Evolutionary conservation across 106 monocot species (phyloP).

Genomic region (Acanthochlamys bracteata): DNA sequence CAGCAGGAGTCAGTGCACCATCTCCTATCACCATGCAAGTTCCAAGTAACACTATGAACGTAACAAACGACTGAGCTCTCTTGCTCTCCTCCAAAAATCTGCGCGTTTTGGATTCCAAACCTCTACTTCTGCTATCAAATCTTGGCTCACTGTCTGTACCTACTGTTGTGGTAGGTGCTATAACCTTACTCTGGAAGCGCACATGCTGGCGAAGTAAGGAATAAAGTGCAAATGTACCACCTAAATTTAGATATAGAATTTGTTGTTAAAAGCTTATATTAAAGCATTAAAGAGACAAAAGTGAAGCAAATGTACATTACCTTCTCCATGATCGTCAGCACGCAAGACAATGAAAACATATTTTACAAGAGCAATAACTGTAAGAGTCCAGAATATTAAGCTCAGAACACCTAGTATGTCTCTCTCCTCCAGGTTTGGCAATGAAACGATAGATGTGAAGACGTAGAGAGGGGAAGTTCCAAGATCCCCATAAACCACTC

Average conservation of each 20-base stretch:
- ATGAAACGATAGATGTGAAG: conserved; percentile 34
- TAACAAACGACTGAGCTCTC: conserved; percentile 14
- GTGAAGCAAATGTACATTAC: conserved; percentile 10
- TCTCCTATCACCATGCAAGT: conserved; percentile 47
- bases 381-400: conserved; percentile 55
- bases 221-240: conserved; percentile 63
- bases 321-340: conserved; percentile 71
- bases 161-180: conserved; percentile 18
- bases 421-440: conserved; percentile 22
- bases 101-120: conserved; percentile 10
- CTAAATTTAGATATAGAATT: conserved; percentile 10
- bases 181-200: conserved; percentile 30
- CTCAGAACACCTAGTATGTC: conserved; percentile 51
- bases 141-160: conserved; percentile 28
- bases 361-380: conserved; percentile 34
- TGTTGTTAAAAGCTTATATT: too few species aligned
- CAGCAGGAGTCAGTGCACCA: conserved; percentile 40
- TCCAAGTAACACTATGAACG: conserved; percentile 24
- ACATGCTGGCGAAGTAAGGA: conserved; percentile 44
- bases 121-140: conserved; percentile 21
- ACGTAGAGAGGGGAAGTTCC: conserved; percentile 62
- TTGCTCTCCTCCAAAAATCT: conserved; percentile 31
- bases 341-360: conserved; percentile 48
- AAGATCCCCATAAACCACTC: conserved; percentile 57
- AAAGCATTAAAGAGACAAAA: neutral